Base-by-base conservation (phyloP, 495 filamentous ascomycete genomes). In the Elaphomyces granulatus region DNA sequence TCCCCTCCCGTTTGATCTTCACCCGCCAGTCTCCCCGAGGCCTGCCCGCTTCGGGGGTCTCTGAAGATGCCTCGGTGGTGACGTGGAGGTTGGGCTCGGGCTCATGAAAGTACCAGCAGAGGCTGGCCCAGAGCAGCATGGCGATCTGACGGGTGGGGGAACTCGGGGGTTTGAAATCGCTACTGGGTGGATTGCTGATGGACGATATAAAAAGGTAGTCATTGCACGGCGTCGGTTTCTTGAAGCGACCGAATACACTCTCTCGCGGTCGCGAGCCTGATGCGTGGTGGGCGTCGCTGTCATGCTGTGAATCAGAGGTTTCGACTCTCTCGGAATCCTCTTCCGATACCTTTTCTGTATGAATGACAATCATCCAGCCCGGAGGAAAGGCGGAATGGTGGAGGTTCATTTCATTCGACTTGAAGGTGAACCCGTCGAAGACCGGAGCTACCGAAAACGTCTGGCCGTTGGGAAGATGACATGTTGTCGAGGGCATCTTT, bases 31-130 rank as follows among this genome's bases (percentile, higher is more conserved):
- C 77, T 15, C 82, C 84, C 40, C 72, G 76, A 0, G 90, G 92
- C 40, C 69, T 76, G 7, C 84, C 88, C 1, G 58, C 51, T 15
- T 64, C 58, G 2, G 86, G 79, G 0, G 83, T 81, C 42, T 70
- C 45, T 43, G 67, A 70, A 12, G 75, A 81, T 2, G 71, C 67
- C n/a, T 70, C 65, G 8, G 71, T 83, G 9, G 63, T 66, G 16
- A 88, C 40, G 31, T 68, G 70, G 9, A 58, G 51, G 31, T 71
- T 61, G 1, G 69, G 69, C 32, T 64, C 51, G 0, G 60, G 56
- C 49, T 71, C 61, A 43, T 95, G 87, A 54, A 96, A 98, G 61
- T 96, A 98, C 92, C 92, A 96, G 59, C 80, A 92, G 21, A 96
- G 61, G 1, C 83, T 87, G 19, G 83, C 75, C 86, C 88, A 98